Evolutionary conservation across 2,329 filamentous ascomycete species (phyloP).

Genomic region (Gremmenia infestans): DNA sequence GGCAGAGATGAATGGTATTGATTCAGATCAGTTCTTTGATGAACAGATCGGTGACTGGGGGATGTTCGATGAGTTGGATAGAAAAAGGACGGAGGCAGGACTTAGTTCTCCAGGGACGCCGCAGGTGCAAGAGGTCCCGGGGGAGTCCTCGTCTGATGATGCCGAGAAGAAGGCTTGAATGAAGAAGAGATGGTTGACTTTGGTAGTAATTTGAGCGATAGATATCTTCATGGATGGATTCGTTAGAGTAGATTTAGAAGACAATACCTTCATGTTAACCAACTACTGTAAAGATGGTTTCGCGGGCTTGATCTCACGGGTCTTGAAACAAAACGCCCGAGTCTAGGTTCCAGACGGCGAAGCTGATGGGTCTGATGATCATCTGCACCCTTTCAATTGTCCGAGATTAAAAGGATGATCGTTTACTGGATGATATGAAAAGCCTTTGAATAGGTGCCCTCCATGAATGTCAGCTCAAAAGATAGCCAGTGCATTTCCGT

Average conservation of each 20-base stretch:
- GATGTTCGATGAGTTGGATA: conserved; percentile 25
- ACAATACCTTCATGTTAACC: no score
- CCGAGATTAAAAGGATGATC: no score
- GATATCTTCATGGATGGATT: not conserved
- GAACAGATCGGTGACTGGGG: conserved; percentile 37
- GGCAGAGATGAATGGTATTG: conserved; percentile 49
- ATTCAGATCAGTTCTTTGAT: conserved; percentile 44
- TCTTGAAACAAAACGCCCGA: no score
- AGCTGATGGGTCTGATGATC: not conserved
- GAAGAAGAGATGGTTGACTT: not conserved
- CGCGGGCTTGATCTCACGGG: no score
- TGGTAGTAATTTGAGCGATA: not conserved
- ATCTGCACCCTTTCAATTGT: no score
- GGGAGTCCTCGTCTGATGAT: conserved; percentile 8
- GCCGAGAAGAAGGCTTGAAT: conserved; percentile 12
- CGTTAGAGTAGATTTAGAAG: not conserved
- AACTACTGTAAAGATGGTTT: no score
- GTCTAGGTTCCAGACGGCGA: no score
- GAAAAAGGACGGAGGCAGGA: conserved; percentile 14
- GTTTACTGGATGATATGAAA: no score
- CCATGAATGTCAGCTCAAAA: conserved; percentile 11
- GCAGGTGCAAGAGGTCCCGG: conserved; percentile 5
- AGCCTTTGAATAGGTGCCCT: not conserved
- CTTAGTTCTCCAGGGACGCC: conserved; percentile 18
- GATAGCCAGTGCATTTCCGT: conserved; percentile 45